Conservation (phyloP, 768 basidiomycete species). For the Rhodotorula toruloides region DNA sequence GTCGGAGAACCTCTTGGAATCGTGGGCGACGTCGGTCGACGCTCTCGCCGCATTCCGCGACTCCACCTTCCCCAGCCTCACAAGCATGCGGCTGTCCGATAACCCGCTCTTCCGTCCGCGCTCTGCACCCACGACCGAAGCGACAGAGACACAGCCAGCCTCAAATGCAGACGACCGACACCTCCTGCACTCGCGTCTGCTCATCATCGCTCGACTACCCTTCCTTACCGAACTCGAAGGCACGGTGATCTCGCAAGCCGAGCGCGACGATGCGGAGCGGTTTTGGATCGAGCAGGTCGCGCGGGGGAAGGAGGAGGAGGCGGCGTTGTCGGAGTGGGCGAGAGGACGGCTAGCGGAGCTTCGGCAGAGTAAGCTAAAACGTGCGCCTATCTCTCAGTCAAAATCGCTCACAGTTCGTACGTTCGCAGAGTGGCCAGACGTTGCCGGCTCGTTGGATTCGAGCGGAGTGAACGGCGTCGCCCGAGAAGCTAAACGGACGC, state of each 20-base stretch:
- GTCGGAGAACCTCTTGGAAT: conserved; percentile 56
- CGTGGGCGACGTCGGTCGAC: conserved; percentile 61
- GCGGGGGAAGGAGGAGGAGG: conserved; percentile 46
- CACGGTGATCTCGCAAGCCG: conserved; percentile 63
- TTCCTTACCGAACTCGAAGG: conserved; percentile 62
- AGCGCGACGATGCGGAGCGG: conserved; percentile 73
- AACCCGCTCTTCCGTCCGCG: conserved; percentile 56
- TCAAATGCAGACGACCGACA: not conserved
- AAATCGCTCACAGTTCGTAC: not conserved
- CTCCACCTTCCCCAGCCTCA: conserved; percentile 58
- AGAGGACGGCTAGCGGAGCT: conserved; percentile 58
- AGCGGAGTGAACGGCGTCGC: too few relatives aligned
- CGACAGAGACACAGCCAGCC: too few relatives aligned
- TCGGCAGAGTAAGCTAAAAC: conserved; percentile 51
- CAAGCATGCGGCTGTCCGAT: conserved; percentile 58
- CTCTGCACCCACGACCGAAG: not conserved
- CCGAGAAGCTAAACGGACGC: not conserved
- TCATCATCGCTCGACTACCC: conserved; percentile 65
- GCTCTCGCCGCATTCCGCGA: conserved; percentile 47
- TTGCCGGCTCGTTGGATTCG: not conserved
- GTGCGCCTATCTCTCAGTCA: not conserved
- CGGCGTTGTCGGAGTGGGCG: conserved; percentile 6
- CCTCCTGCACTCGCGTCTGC: conserved; percentile 56
- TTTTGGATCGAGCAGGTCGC: conserved; percentile 70
- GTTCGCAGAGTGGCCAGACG: not conserved